phyloP scores from a whole-genome alignment of 306 rosid species.

The Inga leiocalycina region DNA sequence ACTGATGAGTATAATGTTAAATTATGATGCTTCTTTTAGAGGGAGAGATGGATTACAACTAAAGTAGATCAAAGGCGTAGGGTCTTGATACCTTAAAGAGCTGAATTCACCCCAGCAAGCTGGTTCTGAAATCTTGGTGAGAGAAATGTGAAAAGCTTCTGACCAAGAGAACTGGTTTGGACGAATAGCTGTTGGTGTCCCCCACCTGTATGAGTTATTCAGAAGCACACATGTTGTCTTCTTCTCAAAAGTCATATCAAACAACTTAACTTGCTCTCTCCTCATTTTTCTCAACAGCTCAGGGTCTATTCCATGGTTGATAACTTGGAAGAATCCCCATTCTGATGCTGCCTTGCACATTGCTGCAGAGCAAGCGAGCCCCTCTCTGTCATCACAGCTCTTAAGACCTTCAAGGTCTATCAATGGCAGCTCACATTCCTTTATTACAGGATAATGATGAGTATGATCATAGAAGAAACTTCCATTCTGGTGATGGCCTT shows the following conservation, averaged over 20 bases:
- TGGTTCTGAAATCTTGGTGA: slow-evolving; percentile 67
- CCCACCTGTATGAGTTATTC: slow-evolving; percentile 82
- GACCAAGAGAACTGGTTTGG: slow-evolving; percentile 85
- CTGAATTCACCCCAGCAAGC: slow-evolving; percentile 68
- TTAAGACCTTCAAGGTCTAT: slow-evolving; percentile 71
- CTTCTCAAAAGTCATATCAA: slow-evolving; percentile 62
- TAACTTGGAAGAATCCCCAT: slow-evolving; percentile 91
- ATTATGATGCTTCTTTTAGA: neutral
- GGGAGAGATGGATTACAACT: neutral
- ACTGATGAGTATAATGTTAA: neutral
- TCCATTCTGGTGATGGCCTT: slow-evolving; percentile 26
- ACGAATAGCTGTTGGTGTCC: slow-evolving; percentile 71
- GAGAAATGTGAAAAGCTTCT: slow-evolving; percentile 97
- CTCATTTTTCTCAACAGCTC: slow-evolving; percentile 63
- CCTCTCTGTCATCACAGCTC: slow-evolving; percentile 44
- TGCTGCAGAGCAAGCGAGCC: slow-evolving; percentile 56
- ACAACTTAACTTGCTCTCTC: slow-evolving; percentile 69
- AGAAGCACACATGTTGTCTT: slow-evolving; percentile 64
- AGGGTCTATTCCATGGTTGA: slow-evolving; percentile 74
- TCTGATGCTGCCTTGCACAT: slow-evolving; percentile 74
- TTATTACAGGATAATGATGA: slow-evolving; percentile 34
- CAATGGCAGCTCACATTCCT: slow-evolving; percentile 74
- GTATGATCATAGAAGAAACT: slow-evolving; percentile 13
- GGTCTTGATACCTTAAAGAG: slow-evolving; percentile 58
- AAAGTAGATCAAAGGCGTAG: neutral